Percentiles rank a stretch among this genome's conserved stretches.
Evolutionary conservation across 495 filamentous ascomycete species (phyloP).

Genomic region (Penicillium samsonianum): DNA sequence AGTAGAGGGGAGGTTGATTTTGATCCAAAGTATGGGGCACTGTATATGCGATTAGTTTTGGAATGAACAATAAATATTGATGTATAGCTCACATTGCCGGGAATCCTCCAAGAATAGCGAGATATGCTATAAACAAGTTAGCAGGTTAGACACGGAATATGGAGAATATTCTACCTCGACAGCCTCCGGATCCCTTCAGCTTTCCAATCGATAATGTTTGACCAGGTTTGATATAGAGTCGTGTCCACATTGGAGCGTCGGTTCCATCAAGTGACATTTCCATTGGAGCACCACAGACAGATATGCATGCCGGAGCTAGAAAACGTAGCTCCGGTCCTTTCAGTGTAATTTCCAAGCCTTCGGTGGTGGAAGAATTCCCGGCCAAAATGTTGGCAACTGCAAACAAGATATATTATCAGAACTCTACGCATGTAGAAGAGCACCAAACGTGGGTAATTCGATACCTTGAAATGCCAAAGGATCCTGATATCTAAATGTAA

Average conservation of each 20-base stretch:
- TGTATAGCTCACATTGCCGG: constrained; percentile 37
- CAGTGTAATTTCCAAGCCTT: constrained; percentile 60
- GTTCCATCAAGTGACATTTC: constrained; percentile 47
- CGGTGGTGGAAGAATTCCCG: constrained; percentile 52
- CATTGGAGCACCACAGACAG: constrained; percentile 57
- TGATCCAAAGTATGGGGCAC: constrained; percentile 56
- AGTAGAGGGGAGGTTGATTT: constrained; percentile 59
- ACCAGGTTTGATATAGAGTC: constrained; percentile 49
- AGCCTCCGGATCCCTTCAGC: constrained; percentile 49
- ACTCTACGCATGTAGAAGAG: too few species aligned
- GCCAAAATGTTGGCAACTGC: constrained; percentile 58
- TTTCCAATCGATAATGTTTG: constrained; percentile 58
- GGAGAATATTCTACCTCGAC: constrained; percentile 3
- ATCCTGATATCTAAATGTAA: constrained; percentile 30
- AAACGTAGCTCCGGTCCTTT: constrained; percentile 60
- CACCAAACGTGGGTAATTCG: too few species aligned
- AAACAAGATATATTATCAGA: not conserved
- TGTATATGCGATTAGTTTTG: not conserved
- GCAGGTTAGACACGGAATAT: not conserved
- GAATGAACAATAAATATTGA: not conserved
- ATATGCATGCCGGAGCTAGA: constrained; percentile 46
- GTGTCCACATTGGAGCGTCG: constrained; percentile 55
- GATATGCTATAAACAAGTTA: constrained; percentile 46
- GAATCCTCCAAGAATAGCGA: constrained; percentile 61
- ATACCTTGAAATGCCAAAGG: constrained; percentile 47